Conservation (phyloP, 1,284 basidiomycete species). For the Ceratorhiza oryzae-sativae region DNA sequence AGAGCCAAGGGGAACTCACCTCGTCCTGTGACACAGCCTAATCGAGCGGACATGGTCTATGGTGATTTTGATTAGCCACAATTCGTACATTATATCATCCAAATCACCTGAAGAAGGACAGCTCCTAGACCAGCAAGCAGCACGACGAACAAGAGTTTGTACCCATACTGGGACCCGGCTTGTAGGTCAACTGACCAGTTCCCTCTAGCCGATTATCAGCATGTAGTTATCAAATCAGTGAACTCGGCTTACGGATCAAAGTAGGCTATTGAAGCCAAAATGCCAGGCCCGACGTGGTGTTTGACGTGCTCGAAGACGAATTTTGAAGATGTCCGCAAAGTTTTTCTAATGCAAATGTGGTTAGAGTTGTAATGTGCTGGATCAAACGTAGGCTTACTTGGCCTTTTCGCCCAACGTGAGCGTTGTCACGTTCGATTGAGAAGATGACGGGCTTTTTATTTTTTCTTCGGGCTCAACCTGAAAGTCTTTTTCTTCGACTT, state of each 20-base stretch:
- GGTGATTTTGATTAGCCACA: conserved; percentile 40
- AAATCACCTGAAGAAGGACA: conserved; percentile 71
- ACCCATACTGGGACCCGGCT: conserved; percentile 79
- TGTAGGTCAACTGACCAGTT: conserved; percentile 80
- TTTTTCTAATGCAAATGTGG: neutral
- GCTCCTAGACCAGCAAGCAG: conserved; percentile 84
- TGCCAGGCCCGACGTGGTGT: conserved; percentile 17
- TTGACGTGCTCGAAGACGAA: conserved; percentile 9
- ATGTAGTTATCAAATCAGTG: no score
- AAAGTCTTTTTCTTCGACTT: neutral
- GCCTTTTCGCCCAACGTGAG: neutral
- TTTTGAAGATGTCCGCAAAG: neutral
- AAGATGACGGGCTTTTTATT: neutral
- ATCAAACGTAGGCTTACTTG: neutral
- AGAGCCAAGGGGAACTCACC: neutral
- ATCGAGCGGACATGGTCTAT: conserved; percentile 45
- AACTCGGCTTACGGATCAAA: conserved; percentile 14
- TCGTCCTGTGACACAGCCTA: conserved; percentile 3
- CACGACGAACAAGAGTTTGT: conserved; percentile 86
- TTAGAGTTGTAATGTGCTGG: neutral
- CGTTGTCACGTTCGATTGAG: neutral
- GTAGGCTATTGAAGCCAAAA: conserved; percentile 18
- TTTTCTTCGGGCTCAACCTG: neutral
- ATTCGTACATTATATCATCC: neutral
- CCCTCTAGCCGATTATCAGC: conserved; percentile 53